These are phyloP conservation scores for Pholiota adiposa DNA, from an alignment of 1,284 basidiomycete species.

Conservation along the genomic window DNA sequence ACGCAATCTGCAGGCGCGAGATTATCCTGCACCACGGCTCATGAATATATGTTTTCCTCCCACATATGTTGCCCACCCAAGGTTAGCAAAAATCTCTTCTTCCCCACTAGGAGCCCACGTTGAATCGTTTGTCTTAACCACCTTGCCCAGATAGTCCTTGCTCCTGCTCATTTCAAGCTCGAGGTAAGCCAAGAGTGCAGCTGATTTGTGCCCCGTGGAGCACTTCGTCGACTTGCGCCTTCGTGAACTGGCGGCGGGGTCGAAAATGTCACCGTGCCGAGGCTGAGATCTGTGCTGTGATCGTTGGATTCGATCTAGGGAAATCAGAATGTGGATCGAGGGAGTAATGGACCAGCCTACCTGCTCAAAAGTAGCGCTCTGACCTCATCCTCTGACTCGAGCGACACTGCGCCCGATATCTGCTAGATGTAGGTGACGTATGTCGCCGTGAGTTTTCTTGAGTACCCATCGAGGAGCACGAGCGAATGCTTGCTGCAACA, in stretches of 20 bases:
- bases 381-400: constrained; percentile 58
- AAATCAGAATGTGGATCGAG: constrained; percentile 2
- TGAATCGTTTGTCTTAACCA: constrained; percentile 31
- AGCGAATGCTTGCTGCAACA: constrained; percentile 66
- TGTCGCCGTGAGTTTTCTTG: constrained; percentile 75
- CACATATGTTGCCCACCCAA: constrained; percentile 24
- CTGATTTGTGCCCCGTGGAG: constrained; percentile 60
- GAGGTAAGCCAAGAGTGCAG: constrained; percentile 49
- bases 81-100: constrained; percentile 31
- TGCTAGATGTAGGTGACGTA: constrained; percentile 75
- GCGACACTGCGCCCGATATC: constrained; percentile 72
- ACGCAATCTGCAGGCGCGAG: too few relatives aligned
- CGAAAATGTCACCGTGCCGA: constrained; percentile 75
- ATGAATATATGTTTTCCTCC: constrained; percentile 34
- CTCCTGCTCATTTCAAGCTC: constrained; percentile 64
- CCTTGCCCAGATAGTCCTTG: constrained; percentile 69
- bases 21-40: constrained; percentile 3
- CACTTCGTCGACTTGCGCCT: constrained; percentile 66
- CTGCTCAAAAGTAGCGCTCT: constrained; percentile 66
- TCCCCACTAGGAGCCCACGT: constrained; percentile 27
- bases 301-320: constrained; percentile 70
- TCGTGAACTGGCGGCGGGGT: constrained; percentile 65
- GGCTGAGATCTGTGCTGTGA: constrained; percentile 64
- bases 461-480: constrained; percentile 76
- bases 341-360: constrained; percentile 45